Percentiles rank a stretch among this genome's conserved stretches.
phyloP scores from a whole-genome alignment of 345 rosid species.

The Linum trigynum region DNA sequence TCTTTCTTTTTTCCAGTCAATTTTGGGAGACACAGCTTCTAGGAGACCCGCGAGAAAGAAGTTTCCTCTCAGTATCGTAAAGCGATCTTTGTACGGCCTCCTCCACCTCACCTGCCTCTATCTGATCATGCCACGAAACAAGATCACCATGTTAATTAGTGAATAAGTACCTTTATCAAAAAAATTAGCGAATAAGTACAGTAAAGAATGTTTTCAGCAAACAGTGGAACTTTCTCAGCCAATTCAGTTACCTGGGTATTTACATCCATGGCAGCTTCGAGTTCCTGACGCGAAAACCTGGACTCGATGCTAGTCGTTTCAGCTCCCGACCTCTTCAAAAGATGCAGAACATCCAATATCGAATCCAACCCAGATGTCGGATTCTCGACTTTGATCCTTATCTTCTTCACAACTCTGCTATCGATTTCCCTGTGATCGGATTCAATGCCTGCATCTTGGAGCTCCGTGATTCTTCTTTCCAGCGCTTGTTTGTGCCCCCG shows the following conservation, averaged over 20 bases:
- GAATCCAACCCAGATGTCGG: constrained; percentile 53
- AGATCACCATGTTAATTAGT: no score
- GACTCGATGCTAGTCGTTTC: constrained; percentile 28
- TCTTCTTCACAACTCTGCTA: constrained; percentile 12
- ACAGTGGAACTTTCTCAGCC: background rate
- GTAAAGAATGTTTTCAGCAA: background rate
- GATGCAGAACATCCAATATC: constrained; percentile 41
- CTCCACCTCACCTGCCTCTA: constrained; percentile 38
- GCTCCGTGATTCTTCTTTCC: constrained; percentile 27
- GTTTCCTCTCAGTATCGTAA: constrained; percentile 33
- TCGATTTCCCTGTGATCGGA: constrained; percentile 5
- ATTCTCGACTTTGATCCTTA: constrained; percentile 32
- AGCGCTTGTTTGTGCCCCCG: constrained; percentile 27
- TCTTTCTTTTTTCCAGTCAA: background rate
- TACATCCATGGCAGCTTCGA: constrained; percentile 30
- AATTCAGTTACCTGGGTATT: constrained; percentile 29
- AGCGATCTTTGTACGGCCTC: constrained; percentile 31
- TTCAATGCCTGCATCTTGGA: constrained; percentile 10
- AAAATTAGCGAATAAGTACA: no score
- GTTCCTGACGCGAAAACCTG: constrained; percentile 25
- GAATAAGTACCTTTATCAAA: no score
- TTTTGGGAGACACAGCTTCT: constrained; percentile 10
- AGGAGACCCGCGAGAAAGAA: constrained; percentile 7
- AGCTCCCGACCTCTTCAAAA: constrained; percentile 34
- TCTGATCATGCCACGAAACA: constrained; percentile 21